Base-by-base conservation (phyloP, 352 stramenopile species). In the Phytophthora pistaciae region DNA sequence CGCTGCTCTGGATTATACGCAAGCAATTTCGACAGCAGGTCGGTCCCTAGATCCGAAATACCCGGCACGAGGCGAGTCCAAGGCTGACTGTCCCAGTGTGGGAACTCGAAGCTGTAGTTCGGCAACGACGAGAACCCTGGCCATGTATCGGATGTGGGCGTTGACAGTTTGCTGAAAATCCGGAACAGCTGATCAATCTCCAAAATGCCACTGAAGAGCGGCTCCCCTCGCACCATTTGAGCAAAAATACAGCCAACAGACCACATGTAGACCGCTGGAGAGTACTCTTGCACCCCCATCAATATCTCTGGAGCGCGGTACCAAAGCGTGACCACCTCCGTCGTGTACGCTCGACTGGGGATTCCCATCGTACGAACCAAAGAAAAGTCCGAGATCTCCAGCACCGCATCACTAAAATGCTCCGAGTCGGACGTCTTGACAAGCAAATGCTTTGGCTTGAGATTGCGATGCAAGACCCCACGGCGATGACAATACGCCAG, bases 171-270 rank as follows among this genome's bases (percentile, higher is more conserved):
- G 69, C 86, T 93, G 52, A 95, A 96, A 27, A 96, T 94, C 74
- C 93, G 87, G 72, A 94, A 94, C 7, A 96, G 72, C 64, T 96
- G 90, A 53, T 96, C 90, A 56, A 96, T 94, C 70, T 96, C 78
- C 13, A 79, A 93, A 56, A 90, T 90, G 56, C 80, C 82, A 4
- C 77, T 92, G 56, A 98, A 98, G 0, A 97, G 79, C 21, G 89
- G 89, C 33, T 92, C 88, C 31, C 78, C 79, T 46, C 90, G 90
- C 33, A 98, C 92, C 90, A 99, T 98, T 79, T 99, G 98, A 5
- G 96, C 98, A 79, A 99, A 98, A 48, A 99, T 99, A 67, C 97
- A 99, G 1, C 98, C 98, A 29, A 96, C 84, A 29, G 82, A 98
- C 95, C 94, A 98, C 58, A 98, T 98, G 64, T 98, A 94, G 27